phyloP scores from a whole-genome alignment of 257 asterid genomes.

The Forsythia suspensa region DNA sequence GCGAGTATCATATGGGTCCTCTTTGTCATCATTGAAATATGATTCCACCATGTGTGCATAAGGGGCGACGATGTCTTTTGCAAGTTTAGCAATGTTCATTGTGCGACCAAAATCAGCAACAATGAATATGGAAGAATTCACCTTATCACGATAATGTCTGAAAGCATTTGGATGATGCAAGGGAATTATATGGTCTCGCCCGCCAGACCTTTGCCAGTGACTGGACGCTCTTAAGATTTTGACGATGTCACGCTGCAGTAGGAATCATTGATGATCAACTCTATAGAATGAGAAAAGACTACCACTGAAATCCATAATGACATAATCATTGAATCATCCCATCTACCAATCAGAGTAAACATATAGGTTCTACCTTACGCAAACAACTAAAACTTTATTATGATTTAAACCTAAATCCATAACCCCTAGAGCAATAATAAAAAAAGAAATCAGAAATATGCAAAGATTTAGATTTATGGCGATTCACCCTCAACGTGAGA shows the following conservation, averaged over 20 bases:
- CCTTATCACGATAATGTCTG: slow-evolving; percentile 63
- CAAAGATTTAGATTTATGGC: background rate
- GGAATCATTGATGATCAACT: slow-evolving; percentile 27
- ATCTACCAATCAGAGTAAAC: background rate
- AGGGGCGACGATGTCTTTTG: slow-evolving; percentile 93
- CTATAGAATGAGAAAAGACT: slow-evolving; percentile 4
- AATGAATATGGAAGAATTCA: slow-evolving; percentile 70
- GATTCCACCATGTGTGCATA: slow-evolving; percentile 80
- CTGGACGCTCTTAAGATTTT: slow-evolving; percentile 59
- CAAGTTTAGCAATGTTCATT: slow-evolving; percentile 54
- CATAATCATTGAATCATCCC: background rate
- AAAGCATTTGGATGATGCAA: slow-evolving; percentile 97
- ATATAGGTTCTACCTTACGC: background rate
- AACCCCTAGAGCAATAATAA: background rate
- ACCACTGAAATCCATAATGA: background rate
- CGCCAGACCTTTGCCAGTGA: slow-evolving; percentile 75
- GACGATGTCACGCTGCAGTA: slow-evolving; percentile 62
- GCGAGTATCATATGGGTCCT: slow-evolving; percentile 70
- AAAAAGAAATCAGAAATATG: background rate
- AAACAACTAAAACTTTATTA: background rate
- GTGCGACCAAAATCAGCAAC: slow-evolving; percentile 95
- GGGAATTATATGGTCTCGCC: slow-evolving; percentile 87
- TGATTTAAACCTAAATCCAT: background rate
- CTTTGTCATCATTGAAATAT: slow-evolving; percentile 42
- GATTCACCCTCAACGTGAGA: background rate